phyloP scores from a whole-genome alignment of 148 eudicot genomes.

The Dysphania ambrosioides region DNA sequence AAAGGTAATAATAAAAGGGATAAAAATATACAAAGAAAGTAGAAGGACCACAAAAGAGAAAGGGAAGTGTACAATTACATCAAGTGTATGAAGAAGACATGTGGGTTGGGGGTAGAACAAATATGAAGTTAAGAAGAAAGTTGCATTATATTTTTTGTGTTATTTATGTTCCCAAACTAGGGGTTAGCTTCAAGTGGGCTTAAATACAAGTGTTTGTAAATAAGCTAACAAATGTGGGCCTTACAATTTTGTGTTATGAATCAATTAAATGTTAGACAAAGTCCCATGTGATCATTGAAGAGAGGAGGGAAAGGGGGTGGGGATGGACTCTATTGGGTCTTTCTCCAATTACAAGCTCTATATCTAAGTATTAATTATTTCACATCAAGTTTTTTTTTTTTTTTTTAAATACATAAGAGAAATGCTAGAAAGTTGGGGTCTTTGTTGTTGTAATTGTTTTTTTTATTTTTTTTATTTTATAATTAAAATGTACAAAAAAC shows the following conservation, averaged over 20 bases:
- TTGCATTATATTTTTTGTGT: slow-evolving; percentile 24
- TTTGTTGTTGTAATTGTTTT: neutral
- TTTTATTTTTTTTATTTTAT: neutral
- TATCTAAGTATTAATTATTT: neutral
- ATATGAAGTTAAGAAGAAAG: slow-evolving; percentile 11
- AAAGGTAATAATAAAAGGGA: neutral
- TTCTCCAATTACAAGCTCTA: slow-evolving; percentile 19
- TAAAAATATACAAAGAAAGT: neutral
- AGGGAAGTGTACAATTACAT: slow-evolving; percentile 27
- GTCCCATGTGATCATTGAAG: slow-evolving; percentile 49
- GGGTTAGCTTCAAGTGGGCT: slow-evolving; percentile 45
- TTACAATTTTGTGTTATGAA: slow-evolving; percentile 31
- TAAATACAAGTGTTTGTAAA: slow-evolving; percentile 39
- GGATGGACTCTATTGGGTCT: neutral
- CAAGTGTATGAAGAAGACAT: slow-evolving; percentile 51
- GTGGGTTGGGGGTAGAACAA: slow-evolving; percentile 39
- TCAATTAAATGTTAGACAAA: slow-evolving; percentile 27
- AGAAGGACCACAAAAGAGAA: slow-evolving; percentile 20
- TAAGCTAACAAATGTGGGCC: slow-evolving; percentile 56
- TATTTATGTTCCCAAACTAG: slow-evolving; percentile 36
- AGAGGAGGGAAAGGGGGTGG: slow-evolving; percentile 1
- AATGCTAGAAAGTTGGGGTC: too few relatives aligned
- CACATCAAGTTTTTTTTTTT: too few relatives aligned
- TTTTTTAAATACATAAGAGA: too few relatives aligned
- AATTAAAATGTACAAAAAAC: neutral